Evolutionary conservation across 768 basidiomycete genomes (phyloP), one percentile per base, ranked within the genome.

Genomic region (Punctularia strigosozonata): DNA sequence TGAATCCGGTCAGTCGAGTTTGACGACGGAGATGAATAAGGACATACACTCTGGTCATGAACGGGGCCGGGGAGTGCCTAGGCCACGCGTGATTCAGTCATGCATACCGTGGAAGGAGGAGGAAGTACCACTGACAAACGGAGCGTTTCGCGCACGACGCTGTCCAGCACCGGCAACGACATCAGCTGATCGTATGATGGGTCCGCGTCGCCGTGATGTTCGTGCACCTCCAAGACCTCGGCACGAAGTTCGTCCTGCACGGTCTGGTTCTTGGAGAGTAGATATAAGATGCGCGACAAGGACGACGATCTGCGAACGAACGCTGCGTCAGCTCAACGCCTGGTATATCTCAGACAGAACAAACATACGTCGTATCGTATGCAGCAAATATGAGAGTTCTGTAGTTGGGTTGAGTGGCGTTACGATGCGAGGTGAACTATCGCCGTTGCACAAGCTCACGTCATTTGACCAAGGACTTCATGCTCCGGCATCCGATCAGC

Each of bases 41-140:
- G 26, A 28, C 10, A 15, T 28, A 8, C 15, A 8, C 8, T 15
- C 26, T 28, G 8, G 10, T 8, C 26, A 8, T 15, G 26, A 28
- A 15, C 26, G 67, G 64, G 6, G 68, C 65, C 1, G 68, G 67
- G 8, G 8, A 28, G 26, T 28, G 26, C 8, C 26, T 8, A 15
- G 26, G 26, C 10, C 10, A 28, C 15, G 26, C 15, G 10, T 28
- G 15, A 8, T 8, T 28, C 10, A 8, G 15, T 8, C 26, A 8
- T 28, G 8, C 26, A 28, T 8, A 28, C 15, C 26, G 15, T 28
- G 26, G 8, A 15, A 15, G 26, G 26, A 8, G 8, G 10, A 8
- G 26, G 15, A 28, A 8, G 15, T 15, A 12, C 6, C 37, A 32
- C 41, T 37, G 25, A 43, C 41, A 43, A 21, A 12, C 41, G 23